phyloP scores from a whole-genome alignment of 305 asterid genomes.

The Lippia alba region DNA sequence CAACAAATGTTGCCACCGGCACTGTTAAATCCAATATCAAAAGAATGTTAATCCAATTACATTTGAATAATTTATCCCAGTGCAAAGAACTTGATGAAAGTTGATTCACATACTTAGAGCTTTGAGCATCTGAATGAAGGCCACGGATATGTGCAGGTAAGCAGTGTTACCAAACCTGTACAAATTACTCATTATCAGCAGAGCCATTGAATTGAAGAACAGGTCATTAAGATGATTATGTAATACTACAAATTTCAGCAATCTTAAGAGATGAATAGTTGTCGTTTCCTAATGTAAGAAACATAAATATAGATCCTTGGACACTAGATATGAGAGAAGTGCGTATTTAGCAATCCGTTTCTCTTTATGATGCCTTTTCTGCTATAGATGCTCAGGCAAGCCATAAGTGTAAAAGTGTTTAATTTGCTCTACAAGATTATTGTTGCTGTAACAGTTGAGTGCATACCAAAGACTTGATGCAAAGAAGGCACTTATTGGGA shows the following conservation, averaged over 20 bases:
- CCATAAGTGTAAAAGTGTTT: constrained; percentile 5
- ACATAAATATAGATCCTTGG: constrained; percentile 9
- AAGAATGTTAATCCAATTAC: constrained; percentile 8
- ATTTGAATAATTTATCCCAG: constrained; percentile 22
- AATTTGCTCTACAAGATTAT: constrained; percentile 11
- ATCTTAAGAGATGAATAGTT: not conserved
- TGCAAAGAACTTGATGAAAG: constrained; percentile 11
- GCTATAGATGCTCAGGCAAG: constrained; percentile 5
- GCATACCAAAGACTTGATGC: constrained; percentile 84
- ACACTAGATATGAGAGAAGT: constrained; percentile 18
- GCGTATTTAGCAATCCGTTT: not conserved
- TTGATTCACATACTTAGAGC: constrained; percentile 65
- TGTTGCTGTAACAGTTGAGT: constrained; percentile 21
- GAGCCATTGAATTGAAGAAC: not conserved
- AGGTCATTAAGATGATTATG: constrained; percentile 4
- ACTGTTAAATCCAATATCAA: constrained; percentile 44
- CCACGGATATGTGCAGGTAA: constrained; percentile 71
- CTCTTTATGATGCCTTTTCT: not conserved
- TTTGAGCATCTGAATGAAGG: constrained; percentile 89
- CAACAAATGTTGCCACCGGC: constrained; percentile 81
- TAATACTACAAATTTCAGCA: not conserved
- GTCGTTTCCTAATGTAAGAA: not conserved
- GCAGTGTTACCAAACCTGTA: constrained; percentile 85
- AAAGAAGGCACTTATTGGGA: constrained; percentile 82
- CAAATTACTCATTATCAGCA: not conserved